These are phyloP conservation scores for Taxawa tesnikishii DNA, from an alignment of 2,329 filamentous ascomycete genomes.

Conservation along the genomic window DNA sequence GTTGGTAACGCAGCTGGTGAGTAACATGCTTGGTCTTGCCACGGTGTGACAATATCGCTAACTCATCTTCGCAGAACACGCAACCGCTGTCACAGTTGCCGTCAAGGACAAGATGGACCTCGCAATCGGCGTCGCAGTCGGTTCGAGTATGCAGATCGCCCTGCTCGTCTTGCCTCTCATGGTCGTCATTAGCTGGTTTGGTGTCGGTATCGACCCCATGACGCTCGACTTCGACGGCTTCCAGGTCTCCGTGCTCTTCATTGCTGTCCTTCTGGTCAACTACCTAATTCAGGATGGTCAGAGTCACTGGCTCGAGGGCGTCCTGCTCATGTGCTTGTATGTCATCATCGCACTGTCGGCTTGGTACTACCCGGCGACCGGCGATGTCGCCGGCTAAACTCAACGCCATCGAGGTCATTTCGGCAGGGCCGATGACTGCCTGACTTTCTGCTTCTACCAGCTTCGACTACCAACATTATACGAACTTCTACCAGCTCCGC, in stretches of 20 bases:
- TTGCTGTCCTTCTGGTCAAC: slow-evolving; percentile 44
- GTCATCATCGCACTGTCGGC: slow-evolving; percentile 49
- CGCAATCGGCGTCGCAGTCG: slow-evolving; percentile 54
- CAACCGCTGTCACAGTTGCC: slow-evolving; percentile 47
- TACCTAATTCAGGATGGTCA: slow-evolving; percentile 44
- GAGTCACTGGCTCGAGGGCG: slow-evolving; percentile 45
- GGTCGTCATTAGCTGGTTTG: slow-evolving; percentile 50
- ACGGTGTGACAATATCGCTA: too few relatives aligned
- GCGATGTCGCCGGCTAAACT: slow-evolving; percentile 3
- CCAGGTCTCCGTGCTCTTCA: slow-evolving; percentile 58
- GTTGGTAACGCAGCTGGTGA: slow-evolving; percentile 40
- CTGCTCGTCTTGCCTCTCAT: slow-evolving; percentile 48
- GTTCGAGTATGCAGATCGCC: slow-evolving; percentile 53
- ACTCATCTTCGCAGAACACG: slow-evolving; percentile 44
- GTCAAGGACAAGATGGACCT: slow-evolving; percentile 59
- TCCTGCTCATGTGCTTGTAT: slow-evolving; percentile 47
- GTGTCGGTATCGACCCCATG: slow-evolving; percentile 43
- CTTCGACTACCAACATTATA: too few relatives aligned
- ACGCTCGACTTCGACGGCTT: slow-evolving; percentile 79
- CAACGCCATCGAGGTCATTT: too few relatives aligned
- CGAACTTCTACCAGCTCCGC: too few relatives aligned
- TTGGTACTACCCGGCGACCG: slow-evolving; percentile 32
- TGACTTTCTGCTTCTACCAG: too few relatives aligned
- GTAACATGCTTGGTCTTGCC: too few relatives aligned
- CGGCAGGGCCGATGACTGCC: too few relatives aligned